Evolutionary conservation across 371 early-diverging fungal species (phyloP).

Genomic region (Mucor sp.): DNA sequence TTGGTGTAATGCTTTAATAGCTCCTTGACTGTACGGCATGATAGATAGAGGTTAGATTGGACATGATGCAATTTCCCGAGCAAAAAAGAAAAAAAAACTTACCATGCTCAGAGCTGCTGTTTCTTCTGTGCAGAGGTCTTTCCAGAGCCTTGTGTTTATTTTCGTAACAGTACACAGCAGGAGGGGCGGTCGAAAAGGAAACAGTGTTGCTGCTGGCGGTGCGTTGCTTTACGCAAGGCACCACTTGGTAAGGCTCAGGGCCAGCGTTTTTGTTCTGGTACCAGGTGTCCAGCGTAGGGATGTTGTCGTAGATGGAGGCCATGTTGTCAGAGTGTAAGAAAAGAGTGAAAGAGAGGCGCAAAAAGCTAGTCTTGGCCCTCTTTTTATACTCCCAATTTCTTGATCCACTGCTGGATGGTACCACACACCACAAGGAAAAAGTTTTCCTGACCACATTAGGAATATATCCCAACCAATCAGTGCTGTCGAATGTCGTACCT

Average conservation of each 20-base stretch:
- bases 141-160: neutral
- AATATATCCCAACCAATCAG: conserved; percentile 3
- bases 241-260: conserved; percentile 4
- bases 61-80: neutral
- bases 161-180: conserved; percentile 29
- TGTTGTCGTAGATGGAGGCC: conserved; percentile 31
- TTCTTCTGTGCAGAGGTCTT: conserved; percentile 16
- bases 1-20: conserved; percentile 23
- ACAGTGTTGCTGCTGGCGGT: conserved; percentile 17
- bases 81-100: no score
- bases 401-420: neutral
- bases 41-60: neutral
- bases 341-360: neutral
- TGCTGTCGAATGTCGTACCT: neutral
- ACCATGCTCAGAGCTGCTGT: conserved; percentile 21
- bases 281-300: conserved; percentile 42
- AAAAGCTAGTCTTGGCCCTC: neutral
- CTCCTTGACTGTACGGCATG: conserved; percentile 19
- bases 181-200: conserved; percentile 39
- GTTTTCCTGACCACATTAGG: conserved; percentile 1
- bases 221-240: conserved; percentile 11
- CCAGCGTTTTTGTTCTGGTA: conserved; percentile 16
- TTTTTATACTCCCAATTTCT: conserved; percentile 1
- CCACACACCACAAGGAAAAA: neutral
- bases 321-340: conserved; percentile 13